phyloP scores from a whole-genome alignment of 2,329 filamentous ascomycete genomes.

The Madurella mycetomatis region DNA sequence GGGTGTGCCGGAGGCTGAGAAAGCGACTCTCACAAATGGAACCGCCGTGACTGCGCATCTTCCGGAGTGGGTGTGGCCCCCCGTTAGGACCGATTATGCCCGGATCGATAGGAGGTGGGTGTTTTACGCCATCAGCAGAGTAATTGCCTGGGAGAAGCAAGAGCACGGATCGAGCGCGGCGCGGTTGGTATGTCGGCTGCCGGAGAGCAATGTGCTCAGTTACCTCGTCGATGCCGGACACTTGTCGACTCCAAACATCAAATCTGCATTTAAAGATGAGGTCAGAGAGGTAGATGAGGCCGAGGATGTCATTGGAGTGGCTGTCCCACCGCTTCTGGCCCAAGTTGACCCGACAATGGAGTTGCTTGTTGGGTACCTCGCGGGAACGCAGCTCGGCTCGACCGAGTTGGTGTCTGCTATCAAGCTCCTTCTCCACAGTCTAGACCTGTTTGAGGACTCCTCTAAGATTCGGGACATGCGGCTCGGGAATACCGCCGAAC shows the following conservation, averaged over 20 bases:
- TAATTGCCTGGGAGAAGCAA: conserved; percentile 52
- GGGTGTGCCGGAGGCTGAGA: conserved; percentile 21
- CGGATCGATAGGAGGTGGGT: conserved; percentile 63
- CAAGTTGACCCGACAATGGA: conserved; percentile 65
- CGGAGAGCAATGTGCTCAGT: conserved; percentile 51
- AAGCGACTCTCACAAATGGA: conserved; percentile 10
- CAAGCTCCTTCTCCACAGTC: conserved; percentile 62
- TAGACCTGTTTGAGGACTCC: conserved; percentile 53
- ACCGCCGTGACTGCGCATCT: conserved; percentile 21
- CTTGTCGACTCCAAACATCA: conserved; percentile 55
- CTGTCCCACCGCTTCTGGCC: conserved; percentile 58
- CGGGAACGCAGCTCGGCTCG: conserved; percentile 60
- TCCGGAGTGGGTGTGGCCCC: conserved; percentile 50
- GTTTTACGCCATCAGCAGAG: conserved; percentile 57
- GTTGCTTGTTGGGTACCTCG: conserved; percentile 61
- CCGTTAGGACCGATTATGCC: conserved; percentile 42
- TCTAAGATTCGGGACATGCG: conserved; percentile 27
- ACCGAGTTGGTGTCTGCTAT: conserved; percentile 64
- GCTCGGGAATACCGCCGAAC: conserved; percentile 32
- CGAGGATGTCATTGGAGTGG: conserved; percentile 51
- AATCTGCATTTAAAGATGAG: conserved; percentile 51
- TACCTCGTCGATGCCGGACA: conserved; percentile 59
- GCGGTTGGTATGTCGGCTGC: conserved; percentile 39
- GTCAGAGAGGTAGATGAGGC: conserved; percentile 39
- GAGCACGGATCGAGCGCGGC: conserved; percentile 40